Evolutionary conservation across 208 protist genomes (phyloP).

Genomic region (Leishmania gerbilli): DNA sequence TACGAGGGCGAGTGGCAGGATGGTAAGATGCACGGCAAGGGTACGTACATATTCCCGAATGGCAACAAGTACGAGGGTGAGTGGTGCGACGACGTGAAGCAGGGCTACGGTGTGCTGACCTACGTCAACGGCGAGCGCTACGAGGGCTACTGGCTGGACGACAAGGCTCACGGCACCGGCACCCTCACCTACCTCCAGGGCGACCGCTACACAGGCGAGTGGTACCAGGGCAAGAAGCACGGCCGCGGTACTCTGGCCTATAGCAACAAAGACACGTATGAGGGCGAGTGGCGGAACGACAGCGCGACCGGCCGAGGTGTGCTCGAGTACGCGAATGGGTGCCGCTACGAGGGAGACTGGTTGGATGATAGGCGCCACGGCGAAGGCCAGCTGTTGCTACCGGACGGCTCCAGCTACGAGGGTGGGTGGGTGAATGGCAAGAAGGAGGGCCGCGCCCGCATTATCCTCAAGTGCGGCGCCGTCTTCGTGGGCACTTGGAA

Average conservation of each 20-base stretch:
- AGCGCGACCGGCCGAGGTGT: conserved; percentile 83
- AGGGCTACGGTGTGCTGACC: conserved; percentile 89
- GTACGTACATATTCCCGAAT: conserved; percentile 93
- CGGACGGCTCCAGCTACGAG: conserved; percentile 90
- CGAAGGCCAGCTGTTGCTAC: conserved; percentile 75
- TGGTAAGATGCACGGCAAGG: conserved; percentile 92
- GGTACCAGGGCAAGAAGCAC: conserved; percentile 91
- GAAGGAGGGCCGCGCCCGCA: conserved; percentile 90
- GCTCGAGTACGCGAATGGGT: conserved; percentile 90
- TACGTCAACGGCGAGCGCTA: conserved; percentile 92
- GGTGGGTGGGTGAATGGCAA: conserved; percentile 82
- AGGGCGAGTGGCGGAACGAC: conserved; percentile 90
- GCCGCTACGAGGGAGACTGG: conserved; percentile 91
- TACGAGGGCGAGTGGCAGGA: conserved; percentile 94
- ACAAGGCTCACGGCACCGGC: conserved; percentile 90
- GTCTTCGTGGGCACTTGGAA: conserved; percentile 89
- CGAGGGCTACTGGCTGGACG: conserved; percentile 89
- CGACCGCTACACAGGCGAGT: conserved; percentile 92
- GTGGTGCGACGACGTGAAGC: conserved; percentile 93
- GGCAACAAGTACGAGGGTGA: conserved; percentile 96
- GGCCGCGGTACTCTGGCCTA: conserved; percentile 88
- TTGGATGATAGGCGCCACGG: conserved; percentile 85
- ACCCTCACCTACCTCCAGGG: conserved; percentile 91
- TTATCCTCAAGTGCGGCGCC: conserved; percentile 92
- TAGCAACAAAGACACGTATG: conserved; percentile 92